Conservation (phyloP, 148 eudicot genomes). For the Rhododendron williamsianum region DNA sequence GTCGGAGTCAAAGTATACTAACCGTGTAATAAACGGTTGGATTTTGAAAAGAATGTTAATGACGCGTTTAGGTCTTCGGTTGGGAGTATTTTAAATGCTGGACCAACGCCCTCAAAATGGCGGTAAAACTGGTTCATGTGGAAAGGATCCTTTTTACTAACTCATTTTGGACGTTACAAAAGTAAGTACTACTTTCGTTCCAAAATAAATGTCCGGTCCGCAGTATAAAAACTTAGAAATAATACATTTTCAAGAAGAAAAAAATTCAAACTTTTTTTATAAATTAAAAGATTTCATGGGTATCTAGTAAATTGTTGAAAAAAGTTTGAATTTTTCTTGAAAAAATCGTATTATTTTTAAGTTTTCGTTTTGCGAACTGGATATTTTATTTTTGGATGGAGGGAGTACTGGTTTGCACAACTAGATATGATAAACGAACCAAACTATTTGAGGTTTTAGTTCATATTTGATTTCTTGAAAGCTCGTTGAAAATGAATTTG, state of each 20-base stretch:
- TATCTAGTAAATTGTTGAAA: no score
- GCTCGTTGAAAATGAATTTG: neutral
- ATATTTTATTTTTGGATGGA: no score
- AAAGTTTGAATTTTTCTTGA: no score
- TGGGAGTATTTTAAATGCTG: neutral
- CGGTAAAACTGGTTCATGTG: neutral
- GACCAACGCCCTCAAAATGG: neutral
- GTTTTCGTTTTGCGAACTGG: fast-evolving
- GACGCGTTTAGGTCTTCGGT: neutral
- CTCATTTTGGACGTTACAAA: neutral
- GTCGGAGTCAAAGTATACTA: neutral
- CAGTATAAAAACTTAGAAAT: no score
- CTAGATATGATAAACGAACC: neutral
- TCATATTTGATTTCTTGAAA: neutral
- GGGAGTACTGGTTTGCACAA: neutral
- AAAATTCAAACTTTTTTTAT: no score
- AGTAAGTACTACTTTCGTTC: no score
- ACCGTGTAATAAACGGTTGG: neutral
- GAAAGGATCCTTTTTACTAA: neutral
- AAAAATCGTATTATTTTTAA: no score
- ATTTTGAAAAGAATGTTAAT: neutral
- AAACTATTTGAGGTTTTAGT: neutral
- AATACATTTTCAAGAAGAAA: no score
- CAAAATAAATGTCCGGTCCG: no score
- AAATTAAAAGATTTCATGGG: no score